Base-by-base conservation (phyloP, 768 basidiomycete species). In the Boletales sp. region DNA sequence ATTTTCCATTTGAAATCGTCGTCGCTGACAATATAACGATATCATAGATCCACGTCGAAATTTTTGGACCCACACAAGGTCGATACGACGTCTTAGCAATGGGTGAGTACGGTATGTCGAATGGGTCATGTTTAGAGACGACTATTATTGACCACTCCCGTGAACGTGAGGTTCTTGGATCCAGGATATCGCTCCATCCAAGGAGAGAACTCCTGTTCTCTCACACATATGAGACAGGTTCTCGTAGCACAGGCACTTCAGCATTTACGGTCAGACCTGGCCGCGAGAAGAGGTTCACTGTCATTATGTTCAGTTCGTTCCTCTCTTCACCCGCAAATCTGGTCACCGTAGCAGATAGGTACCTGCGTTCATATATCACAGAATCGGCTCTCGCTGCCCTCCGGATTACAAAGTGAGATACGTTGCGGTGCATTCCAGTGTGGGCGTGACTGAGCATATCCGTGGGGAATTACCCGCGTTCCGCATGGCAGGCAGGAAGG, bases 331-430 rank as follows among this genome's bases (percentile, higher is more conserved):
- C 21, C 21, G 21, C 21, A 21, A 21, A 21, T 21, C 21, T 21
- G 21, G 4, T 21, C 21, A 21, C 21, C 21, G 21, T 4, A 21
- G 4, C 21, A 2, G 21, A 21, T 21, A 30, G 34, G 40, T 17
- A 40, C 15, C 19, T 42, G 14, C 30, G 39, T 27, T 8, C 18
- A 36, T 10, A 19, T 40, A 35, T 27, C 18, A 42, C 29, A 27
- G 8, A 15, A 13, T 14, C 17, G 18, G 40, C 36, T 36, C n/a
- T 17, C 52, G 36, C 14, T 14, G 17, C 51, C 52, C 41, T 29
- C 21, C 42, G 18, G 30, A 37, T 50, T 39, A 48, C 40, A 39
- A 54, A 38, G 43, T 24, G 29, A 49, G 42, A 48, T 47, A 36
- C 30, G 36, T 38, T 46, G 6, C 17, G 40, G 30, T 32, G 24